Percentiles rank a stretch among this genome's conserved stretches.
Evolutionary conservation across 371 early-diverging fungal genomes (phyloP).

Genomic region (Mortierella sp.): DNA sequence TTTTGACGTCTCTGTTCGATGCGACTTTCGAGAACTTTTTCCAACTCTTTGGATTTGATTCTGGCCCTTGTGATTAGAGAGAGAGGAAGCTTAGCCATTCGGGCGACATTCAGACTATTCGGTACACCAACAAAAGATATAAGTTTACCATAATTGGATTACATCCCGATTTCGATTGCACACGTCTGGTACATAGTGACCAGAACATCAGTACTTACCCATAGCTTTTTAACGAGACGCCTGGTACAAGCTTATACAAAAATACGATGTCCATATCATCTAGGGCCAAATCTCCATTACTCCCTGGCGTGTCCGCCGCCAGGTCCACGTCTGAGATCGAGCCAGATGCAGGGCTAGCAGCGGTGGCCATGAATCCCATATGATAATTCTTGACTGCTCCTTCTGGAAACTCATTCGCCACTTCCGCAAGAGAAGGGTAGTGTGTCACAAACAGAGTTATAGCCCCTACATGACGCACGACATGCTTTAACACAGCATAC

Average conservation of each 20-base stretch:
- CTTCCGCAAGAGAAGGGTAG: conserved; percentile 77
- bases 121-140: background rate
- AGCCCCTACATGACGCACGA: conserved; percentile 64
- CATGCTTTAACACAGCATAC: conserved; percentile 84
- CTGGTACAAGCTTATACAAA: conserved; percentile 86
- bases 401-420: conserved; percentile 61
- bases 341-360: background rate
- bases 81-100: conserved; percentile 78
- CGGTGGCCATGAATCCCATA: conserved; percentile 79
- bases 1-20: conserved; percentile 14
- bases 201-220: conserved; percentile 65
- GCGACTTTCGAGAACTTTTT: conserved; percentile 51
- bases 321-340: background rate
- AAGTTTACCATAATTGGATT: background rate
- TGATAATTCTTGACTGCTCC: conserved; percentile 66
- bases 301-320: background rate
- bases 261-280: conserved; percentile 75
- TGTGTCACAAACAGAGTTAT: conserved; percentile 95
- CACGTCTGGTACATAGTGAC: background rate
- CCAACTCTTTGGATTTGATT: conserved; percentile 68
- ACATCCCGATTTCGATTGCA: background rate
- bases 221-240: conserved; percentile 81
- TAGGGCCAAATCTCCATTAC: conserved; percentile 7
- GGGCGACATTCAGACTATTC: conserved; percentile 83
- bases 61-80: conserved; percentile 67